Percentiles rank a stretch among this genome's conserved stretches.
Evolutionary conservation across 2,329 filamentous ascomycete genomes (phyloP).

Genomic region (Colletotrichum coccodes): DNA sequence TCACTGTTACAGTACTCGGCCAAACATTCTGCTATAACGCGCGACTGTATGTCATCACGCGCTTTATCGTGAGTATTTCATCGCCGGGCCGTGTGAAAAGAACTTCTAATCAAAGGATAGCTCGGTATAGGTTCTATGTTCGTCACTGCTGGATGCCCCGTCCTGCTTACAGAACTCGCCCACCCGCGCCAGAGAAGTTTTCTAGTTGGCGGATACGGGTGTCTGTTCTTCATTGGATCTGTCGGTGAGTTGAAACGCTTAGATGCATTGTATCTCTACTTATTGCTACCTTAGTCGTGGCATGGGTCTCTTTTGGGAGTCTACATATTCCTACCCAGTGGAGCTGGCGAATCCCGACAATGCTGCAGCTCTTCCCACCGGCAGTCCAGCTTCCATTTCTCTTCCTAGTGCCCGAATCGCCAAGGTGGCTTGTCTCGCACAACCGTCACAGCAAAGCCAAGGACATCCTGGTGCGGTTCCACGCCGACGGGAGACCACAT

Average conservation of each 20-base stretch:
- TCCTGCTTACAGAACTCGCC: slow-evolving; percentile 1
- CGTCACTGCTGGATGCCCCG: background rate
- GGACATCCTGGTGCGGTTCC: slow-evolving; percentile 56
- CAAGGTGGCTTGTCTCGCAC: slow-evolving; percentile 57
- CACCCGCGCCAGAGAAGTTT: slow-evolving; percentile 7
- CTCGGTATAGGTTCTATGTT: background rate
- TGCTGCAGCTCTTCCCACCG: slow-evolving; percentile 55
- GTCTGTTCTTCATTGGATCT: slow-evolving; percentile 4
- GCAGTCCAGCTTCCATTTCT: slow-evolving; percentile 49
- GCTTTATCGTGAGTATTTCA: background rate
- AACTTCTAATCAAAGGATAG: background rate
- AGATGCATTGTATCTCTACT: background rate
- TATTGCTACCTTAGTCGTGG: background rate
- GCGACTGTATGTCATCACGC: background rate
- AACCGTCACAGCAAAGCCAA: slow-evolving; percentile 55
- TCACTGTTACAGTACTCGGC: background rate
- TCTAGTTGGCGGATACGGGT: background rate
- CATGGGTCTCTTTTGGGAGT: slow-evolving; percentile 6
- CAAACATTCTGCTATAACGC: slow-evolving; percentile 4
- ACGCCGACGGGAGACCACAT: slow-evolving; percentile 55
- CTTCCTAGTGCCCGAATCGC: slow-evolving; percentile 48
- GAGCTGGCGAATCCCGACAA: slow-evolving; percentile 56
- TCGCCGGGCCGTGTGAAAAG: background rate
- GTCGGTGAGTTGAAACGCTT: background rate
- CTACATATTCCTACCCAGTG: slow-evolving; percentile 34